Evolutionary conservation across 495 filamentous ascomycete genomes (phyloP), one percentile per base, ranked within the genome.

Genomic region (Podospora australis): DNA sequence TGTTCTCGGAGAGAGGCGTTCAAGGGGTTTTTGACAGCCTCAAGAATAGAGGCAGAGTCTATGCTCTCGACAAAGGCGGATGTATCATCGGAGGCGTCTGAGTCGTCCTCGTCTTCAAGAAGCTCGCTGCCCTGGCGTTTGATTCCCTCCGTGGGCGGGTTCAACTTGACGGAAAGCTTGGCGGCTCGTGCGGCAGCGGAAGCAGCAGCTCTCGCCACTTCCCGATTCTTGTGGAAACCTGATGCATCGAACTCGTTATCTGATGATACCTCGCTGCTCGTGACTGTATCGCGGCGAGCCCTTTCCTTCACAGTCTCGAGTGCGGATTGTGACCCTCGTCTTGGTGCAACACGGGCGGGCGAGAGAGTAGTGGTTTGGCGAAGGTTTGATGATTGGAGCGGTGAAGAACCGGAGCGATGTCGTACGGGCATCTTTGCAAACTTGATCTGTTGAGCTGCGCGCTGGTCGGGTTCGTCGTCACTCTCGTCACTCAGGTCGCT

Each of bases 401-500:
- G 91, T 28, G 90, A 95, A 1, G 89, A 95, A 19, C 87, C 91
- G 36, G 88, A 83, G 44, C 94, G 81, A 47, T 75, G 84, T 16
- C 90, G 78, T n/a, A 95, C 72, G 1, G 92, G 90, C 84, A 96
- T 87, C 64, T 96, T 96, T 24, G 83, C 77, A 57, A 98, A 98
- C 60, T 89, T 90, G 62, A 98, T 95, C 58, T 92, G 87, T 55
- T 94, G 85, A 43, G 69, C 73, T 32, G 69, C 77, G 30, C 77
- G 70, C 36, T 75, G 73, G 40, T 95, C 88, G 8, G 73, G 75
- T 48, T 95, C 90, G 24, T 96, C 91, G 40, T 98, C 92, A 56
- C 89, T 96, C 44, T 97, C 91, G 55, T 96, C 92, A 58, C 88
- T 96, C 50, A 96, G 67, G 62, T 97, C 92, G 60, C 89, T 95